Evolutionary conservation across 2,329 filamentous ascomycete genomes (phyloP).

Genomic region (Nemania sp.): DNA sequence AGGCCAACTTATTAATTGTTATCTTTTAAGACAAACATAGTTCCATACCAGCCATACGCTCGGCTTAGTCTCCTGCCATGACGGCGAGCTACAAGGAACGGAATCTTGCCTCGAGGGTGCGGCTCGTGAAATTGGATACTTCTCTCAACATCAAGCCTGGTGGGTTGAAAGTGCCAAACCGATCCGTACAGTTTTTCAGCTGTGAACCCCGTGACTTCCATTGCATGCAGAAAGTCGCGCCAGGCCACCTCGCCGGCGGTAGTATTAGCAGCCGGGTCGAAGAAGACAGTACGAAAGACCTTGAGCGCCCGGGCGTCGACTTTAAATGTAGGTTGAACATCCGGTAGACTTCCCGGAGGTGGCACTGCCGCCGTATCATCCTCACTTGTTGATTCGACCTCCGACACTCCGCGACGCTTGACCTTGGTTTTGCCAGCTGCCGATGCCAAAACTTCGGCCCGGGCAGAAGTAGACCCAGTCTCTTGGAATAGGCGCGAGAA

Average conservation of each 20-base stretch:
- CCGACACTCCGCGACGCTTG: constrained; percentile 24
- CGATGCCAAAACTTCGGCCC: constrained; percentile 22
- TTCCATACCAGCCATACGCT: constrained; percentile 63
- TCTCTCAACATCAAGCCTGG: constrained; percentile 55
- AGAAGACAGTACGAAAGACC: constrained; percentile 58
- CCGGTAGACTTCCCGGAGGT: constrained; percentile 15
- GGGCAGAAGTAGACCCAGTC: constrained; percentile 17
- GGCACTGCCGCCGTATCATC: constrained; percentile 3
- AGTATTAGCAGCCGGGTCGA: constrained; percentile 50
- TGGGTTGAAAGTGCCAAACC: constrained; percentile 68
- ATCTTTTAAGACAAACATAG: constrained; percentile 56
- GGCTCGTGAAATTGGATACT: constrained; percentile 72
- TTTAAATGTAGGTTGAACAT: constrained; percentile 34
- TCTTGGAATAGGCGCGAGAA: constrained; percentile 25
- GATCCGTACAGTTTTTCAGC: constrained; percentile 70
- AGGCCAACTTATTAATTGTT: neutral
- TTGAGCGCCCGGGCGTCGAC: constrained; percentile 52
- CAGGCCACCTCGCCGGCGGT: constrained; percentile 63
- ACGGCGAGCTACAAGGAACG: constrained; percentile 59
- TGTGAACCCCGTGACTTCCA: constrained; percentile 62
- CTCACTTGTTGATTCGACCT: constrained; percentile 18
- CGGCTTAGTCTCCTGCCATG: constrained; percentile 62
- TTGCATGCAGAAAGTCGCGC: constrained; percentile 65
- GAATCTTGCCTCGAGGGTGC: constrained; percentile 65
- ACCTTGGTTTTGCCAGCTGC: constrained; percentile 26